Evolutionary conservation across 2,329 filamentous ascomycete genomes (phyloP).

Genomic region (Cordyceps cicadae): DNA sequence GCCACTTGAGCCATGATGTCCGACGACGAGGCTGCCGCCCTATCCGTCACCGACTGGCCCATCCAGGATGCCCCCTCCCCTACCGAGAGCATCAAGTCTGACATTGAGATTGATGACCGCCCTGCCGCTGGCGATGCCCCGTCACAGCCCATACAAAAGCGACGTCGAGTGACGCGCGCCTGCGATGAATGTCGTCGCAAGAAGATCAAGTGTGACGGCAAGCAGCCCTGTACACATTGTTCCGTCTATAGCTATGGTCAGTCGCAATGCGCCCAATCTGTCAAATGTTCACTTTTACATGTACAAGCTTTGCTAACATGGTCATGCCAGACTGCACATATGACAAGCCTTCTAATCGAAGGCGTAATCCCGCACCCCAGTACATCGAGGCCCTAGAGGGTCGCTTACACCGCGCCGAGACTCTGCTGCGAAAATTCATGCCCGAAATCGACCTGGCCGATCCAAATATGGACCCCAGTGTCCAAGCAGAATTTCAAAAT

Average conservation of each 20-base stretch:
- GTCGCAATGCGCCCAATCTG: constrained; percentile 18
- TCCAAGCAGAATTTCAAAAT: constrained; percentile 60
- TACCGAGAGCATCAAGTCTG: constrained; percentile 35
- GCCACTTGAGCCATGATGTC: constrained; percentile 28
- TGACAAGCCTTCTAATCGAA: constrained; percentile 86
- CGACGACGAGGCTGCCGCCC: constrained; percentile 33
- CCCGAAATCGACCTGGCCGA: constrained; percentile 82
- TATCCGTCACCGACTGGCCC: constrained; percentile 29
- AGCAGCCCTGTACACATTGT: constrained; percentile 88
- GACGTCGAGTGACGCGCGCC: constrained; percentile 68
- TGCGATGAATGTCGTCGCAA: constrained; percentile 78
- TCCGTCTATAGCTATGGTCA: constrained; percentile 97
- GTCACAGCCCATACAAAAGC: constrained; percentile 61
- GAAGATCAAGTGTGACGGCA: constrained; percentile 82
- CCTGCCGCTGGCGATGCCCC: constrained; percentile 20
- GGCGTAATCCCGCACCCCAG: constrained; percentile 83
- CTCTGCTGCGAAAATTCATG: constrained; percentile 67
- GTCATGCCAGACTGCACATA: constrained; percentile 71
- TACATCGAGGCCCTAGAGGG: constrained; percentile 86
- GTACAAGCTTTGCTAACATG: not conserved
- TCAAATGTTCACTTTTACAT: not conserved
- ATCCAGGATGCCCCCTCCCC: constrained; percentile 30
- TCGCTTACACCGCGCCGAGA: constrained; percentile 74
- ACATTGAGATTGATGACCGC: constrained; percentile 32
- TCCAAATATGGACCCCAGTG: constrained; percentile 67